Conservation (phyloP, 1,284 basidiomycete genomes). For the Ganoderma lingzhi region DNA sequence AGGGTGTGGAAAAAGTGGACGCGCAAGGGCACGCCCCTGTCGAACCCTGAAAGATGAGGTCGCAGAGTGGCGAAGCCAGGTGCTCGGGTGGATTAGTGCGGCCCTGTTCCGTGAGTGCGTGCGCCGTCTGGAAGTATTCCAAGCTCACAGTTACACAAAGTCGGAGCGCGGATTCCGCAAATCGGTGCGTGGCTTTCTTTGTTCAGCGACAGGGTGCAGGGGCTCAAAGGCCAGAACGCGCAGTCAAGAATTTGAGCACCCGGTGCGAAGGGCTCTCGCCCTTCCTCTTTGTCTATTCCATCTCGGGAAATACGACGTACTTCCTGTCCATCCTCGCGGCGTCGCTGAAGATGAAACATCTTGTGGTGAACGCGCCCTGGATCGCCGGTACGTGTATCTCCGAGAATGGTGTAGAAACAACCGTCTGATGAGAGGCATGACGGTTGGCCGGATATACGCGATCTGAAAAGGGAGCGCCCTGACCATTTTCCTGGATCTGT, state of each 20-base stretch:
- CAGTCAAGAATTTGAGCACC: constrained; percentile 85
- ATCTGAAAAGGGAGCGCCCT: constrained; percentile 65
- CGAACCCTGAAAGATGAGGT: constrained; percentile 49
- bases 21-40: constrained; percentile 44
- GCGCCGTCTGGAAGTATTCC: constrained; percentile 23
- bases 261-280: constrained; percentile 91
- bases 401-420: constrained; percentile 20
- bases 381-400: constrained; percentile 71
- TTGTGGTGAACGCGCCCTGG: constrained; percentile 90
- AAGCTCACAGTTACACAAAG: constrained; percentile 36
- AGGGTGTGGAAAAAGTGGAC: constrained; percentile 62
- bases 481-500: constrained; percentile 76
- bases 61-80: constrained; percentile 81
- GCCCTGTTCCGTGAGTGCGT: constrained; percentile 69
- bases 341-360: constrained; percentile 76
- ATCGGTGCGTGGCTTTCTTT: constrained; percentile 67
- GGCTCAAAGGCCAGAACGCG: constrained; percentile 26
- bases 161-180: constrained; percentile 87
- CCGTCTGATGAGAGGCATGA: constrained; percentile 27
- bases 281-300: constrained; percentile 92
- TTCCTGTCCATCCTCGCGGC: constrained; percentile 83
- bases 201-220: constrained; percentile 23
- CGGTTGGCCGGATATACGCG: constrained; percentile 27
- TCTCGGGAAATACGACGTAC: constrained; percentile 88
- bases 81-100: constrained; percentile 88